Evolutionary conservation across 2,329 filamentous ascomycete species (phyloP).

Genomic region (Thermothelomyces thermophilus): DNA sequence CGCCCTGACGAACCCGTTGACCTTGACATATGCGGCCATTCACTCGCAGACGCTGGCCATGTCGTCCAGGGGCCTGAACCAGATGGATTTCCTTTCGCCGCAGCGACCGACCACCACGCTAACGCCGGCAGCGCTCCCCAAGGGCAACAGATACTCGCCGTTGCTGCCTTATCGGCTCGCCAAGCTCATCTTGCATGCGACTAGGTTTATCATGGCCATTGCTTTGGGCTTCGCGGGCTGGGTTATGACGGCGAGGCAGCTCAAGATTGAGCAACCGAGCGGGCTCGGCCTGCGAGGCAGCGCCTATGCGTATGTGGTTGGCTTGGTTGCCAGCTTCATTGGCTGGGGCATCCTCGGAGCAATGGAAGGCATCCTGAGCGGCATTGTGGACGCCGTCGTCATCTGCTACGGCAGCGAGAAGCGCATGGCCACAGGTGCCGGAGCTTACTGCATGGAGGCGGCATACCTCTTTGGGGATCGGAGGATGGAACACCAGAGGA

Average conservation of each 20-base stretch:
- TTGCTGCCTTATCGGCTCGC: constrained; percentile 85
- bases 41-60: constrained; percentile 77
- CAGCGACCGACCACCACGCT: constrained; percentile 67
- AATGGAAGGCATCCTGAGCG: constrained; percentile 81
- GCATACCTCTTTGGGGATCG: constrained; percentile 69
- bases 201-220: constrained; percentile 83
- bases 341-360: constrained; percentile 89
- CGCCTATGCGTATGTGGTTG: constrained; percentile 90
- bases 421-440: constrained; percentile 57
- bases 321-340: constrained; percentile 85
- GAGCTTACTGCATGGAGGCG: constrained; percentile 85
- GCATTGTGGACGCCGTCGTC: constrained; percentile 80
- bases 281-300: constrained; percentile 61
- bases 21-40: constrained; percentile 87
- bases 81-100: constrained; percentile 73
- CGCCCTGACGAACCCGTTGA: constrained; percentile 82
- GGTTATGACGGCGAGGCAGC: constrained; percentile 81
- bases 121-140: constrained; percentile 46
- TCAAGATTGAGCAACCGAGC: constrained; percentile 54
- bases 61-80: constrained; percentile 71
- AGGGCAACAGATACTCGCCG: constrained; percentile 28
- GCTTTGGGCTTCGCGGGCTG: constrained; percentile 92
- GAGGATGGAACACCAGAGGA: constrained; percentile 12
- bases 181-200: constrained; percentile 85
- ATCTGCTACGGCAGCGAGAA: constrained; percentile 94